These are phyloP conservation scores for Aaosphaeria arxii DNA, from an alignment of 2,329 filamentous ascomycete species.

Conservation along the genomic window DNA sequence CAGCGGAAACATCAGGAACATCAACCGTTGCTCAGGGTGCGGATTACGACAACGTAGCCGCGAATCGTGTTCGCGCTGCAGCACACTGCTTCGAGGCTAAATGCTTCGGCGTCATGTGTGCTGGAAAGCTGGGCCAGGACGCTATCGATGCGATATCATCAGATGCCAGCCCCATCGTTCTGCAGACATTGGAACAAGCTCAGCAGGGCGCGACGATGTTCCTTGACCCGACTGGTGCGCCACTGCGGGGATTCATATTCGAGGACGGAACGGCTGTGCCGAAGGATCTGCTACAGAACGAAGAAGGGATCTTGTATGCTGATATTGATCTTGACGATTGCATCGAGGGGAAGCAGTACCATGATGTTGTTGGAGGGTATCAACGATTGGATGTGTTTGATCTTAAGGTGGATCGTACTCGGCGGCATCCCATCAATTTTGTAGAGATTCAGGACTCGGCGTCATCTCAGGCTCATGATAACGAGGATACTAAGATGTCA, in stretches of 20 bases:
- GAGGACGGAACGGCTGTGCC: conserved; percentile 13
- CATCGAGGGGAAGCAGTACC: conserved; percentile 57
- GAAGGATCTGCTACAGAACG: conserved; percentile 41
- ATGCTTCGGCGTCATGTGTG: conserved; percentile 53
- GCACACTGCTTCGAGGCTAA: conserved; percentile 58
- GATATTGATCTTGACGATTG: conserved; percentile 50
- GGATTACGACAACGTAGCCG: conserved; percentile 55
- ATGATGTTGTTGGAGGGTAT: conserved; percentile 56
- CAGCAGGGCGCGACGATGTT: conserved; percentile 50
- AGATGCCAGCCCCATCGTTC: conserved; percentile 18
- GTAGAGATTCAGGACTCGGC: too few relatives aligned
- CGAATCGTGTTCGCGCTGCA: conserved; percentile 52
- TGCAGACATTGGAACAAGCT: conserved; percentile 34
- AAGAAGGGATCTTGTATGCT: conserved; percentile 52
- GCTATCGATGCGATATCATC: conserved; percentile 35
- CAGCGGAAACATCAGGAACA: neutral
- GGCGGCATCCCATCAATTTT: conserved; percentile 29
- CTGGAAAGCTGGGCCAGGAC: conserved; percentile 42
- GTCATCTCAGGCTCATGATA: too few relatives aligned
- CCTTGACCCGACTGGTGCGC: conserved; percentile 50
- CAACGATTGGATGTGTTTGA: conserved; percentile 56
- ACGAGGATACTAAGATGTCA: too few relatives aligned
- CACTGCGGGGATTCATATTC: conserved; percentile 38
- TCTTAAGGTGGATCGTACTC: conserved; percentile 46
- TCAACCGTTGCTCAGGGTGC: conserved; percentile 5